A percentile compares a stretch with the other conserved stretches of the same genome.
phyloP scores from a whole-genome alignment of 2,329 filamentous ascomycete species.

The Epichloe typhina region DNA sequence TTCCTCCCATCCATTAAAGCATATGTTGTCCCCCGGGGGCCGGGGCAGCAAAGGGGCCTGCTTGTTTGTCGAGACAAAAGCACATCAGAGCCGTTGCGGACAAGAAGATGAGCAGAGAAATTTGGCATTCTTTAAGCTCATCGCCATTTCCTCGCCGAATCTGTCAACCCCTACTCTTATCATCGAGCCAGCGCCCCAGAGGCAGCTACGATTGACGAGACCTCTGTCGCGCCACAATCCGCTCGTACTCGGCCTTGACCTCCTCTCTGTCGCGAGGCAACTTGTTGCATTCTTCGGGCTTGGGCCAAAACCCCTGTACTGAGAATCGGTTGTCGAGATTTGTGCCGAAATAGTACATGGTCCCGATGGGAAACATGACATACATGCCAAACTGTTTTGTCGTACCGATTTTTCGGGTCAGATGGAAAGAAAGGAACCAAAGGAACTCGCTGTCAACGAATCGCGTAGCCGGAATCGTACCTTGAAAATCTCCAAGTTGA shows the following conservation, averaged over 20 bases:
- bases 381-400: slow-evolving; percentile 80
- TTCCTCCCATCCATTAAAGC: too few species aligned
- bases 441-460: neutral
- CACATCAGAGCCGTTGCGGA: slow-evolving; percentile 89
- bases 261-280: slow-evolving; percentile 69
- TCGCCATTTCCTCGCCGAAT: slow-evolving; percentile 66
- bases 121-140: slow-evolving; percentile 55
- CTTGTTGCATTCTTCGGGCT: slow-evolving; percentile 59
- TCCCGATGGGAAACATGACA: slow-evolving; percentile 94
- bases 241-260: slow-evolving; percentile 67
- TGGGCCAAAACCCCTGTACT: slow-evolving; percentile 90
- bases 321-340: slow-evolving; percentile 89
- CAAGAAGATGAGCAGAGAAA: slow-evolving; percentile 59
- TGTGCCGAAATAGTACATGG: slow-evolving; percentile 99
- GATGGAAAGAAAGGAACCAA: neutral
- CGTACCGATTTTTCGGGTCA: neutral
- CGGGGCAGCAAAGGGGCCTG: too few species aligned
- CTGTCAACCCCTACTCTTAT: slow-evolving; percentile 13
- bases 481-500: slow-evolving; percentile 93
- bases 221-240: slow-evolving; percentile 53
- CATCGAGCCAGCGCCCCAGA: neutral
- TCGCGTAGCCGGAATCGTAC: slow-evolving; percentile 32
- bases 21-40: too few species aligned
- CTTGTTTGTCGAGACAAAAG: slow-evolving; percentile 57
- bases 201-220: slow-evolving; percentile 51